phyloP scores from a whole-genome alignment of 2,329 filamentous ascomycete species.

The Magnaporthiopsis rhizophila region DNA sequence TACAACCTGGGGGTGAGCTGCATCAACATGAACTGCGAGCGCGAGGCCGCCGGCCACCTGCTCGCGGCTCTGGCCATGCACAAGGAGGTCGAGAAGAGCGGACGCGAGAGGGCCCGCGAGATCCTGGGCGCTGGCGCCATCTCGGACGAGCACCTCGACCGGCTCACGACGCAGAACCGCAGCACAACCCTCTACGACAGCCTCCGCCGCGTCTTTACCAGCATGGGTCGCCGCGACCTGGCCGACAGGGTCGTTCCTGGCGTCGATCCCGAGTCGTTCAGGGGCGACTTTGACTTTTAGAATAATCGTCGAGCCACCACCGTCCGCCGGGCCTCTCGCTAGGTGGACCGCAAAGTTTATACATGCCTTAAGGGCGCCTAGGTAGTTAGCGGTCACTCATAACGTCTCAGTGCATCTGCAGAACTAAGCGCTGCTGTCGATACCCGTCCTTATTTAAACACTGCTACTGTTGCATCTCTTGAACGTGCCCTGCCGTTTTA shows the following conservation, averaged over 20 bases:
- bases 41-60: constrained; percentile 86
- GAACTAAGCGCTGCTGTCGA: not conserved
- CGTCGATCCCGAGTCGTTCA: constrained; percentile 85
- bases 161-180: constrained; percentile 89
- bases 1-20: constrained; percentile 96
- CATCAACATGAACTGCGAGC: constrained; percentile 94
- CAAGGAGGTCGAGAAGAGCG: constrained; percentile 81
- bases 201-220: constrained; percentile 83
- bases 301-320: not conserved
- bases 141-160: constrained; percentile 66
- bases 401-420: not conserved
- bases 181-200: constrained; percentile 97
- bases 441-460: not conserved
- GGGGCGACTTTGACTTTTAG: constrained; percentile 81
- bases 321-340: not conserved
- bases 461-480: not conserved
- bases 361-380: not conserved
- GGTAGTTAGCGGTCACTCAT: not conserved
- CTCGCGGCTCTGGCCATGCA: constrained; percentile 92
- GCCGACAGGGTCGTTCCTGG: constrained; percentile 80
- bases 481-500: too few species aligned
- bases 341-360: not conserved
- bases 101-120: constrained; percentile 74
- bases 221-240: constrained; percentile 86
- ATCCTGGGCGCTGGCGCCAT: constrained; percentile 55